These are phyloP conservation scores for Xylaria longipes DNA, from an alignment of 495 filamentous ascomycete species.

Conservation along the genomic window DNA sequence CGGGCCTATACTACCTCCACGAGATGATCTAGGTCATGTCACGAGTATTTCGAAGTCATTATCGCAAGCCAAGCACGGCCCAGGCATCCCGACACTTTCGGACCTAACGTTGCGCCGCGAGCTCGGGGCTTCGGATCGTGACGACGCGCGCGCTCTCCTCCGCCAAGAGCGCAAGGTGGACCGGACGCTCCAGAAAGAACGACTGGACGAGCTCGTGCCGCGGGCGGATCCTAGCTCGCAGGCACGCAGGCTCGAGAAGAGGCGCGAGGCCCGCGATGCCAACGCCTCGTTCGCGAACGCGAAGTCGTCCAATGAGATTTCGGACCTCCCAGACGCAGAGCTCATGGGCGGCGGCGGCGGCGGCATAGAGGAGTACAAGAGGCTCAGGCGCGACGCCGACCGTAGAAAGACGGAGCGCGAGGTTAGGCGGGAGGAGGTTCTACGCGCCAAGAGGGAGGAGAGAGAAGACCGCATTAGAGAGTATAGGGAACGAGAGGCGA, in stretches of 20 bases:
- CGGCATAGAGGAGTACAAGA: slow-evolving; percentile 65
- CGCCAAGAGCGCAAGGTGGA: slow-evolving; percentile 67
- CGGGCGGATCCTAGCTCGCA: slow-evolving; percentile 84
- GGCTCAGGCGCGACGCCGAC: slow-evolving; percentile 59
- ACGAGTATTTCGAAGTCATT: background rate
- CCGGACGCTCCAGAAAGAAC: slow-evolving; percentile 62
- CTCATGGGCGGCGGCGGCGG: slow-evolving; percentile 66
- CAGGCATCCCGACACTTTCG: slow-evolving; percentile 74
- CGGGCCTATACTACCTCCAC: slow-evolving; percentile 70
- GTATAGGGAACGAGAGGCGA: slow-evolving; percentile 66
- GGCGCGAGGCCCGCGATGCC: slow-evolving; percentile 61
- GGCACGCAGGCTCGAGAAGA: slow-evolving; percentile 88
- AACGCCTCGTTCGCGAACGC: slow-evolving; percentile 63
- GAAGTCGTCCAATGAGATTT: slow-evolving; percentile 45
- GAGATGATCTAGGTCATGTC: background rate
- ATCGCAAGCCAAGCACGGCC: slow-evolving; percentile 57
- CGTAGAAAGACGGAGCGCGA: slow-evolving; percentile 70
- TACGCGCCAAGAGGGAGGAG: slow-evolving; percentile 65
- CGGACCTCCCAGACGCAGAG: slow-evolving; percentile 64
- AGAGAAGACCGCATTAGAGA: slow-evolving; percentile 65
- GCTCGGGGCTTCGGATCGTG: slow-evolving; percentile 58
- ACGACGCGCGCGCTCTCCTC: slow-evolving; percentile 59
- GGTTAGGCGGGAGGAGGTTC: slow-evolving; percentile 67
- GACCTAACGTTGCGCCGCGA: slow-evolving; percentile 73
- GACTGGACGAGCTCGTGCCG: slow-evolving; percentile 79